A percentile compares a stretch with the other conserved stretches of the same genome.
Conservation (phyloP, 1,284 basidiomycete species). For the Sanghuangporus weigelae region DNA sequence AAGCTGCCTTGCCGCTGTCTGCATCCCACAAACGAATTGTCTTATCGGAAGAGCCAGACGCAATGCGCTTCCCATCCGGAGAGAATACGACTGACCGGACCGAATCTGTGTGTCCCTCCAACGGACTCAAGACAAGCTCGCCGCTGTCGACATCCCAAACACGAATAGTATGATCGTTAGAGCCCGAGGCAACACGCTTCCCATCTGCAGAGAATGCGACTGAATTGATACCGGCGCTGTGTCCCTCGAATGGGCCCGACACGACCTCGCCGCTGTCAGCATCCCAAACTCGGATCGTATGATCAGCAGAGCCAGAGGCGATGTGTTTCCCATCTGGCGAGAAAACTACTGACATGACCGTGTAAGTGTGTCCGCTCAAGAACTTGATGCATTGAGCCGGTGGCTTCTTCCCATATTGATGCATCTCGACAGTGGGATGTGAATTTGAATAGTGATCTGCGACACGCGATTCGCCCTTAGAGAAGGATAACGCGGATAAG, state of each 20-base stretch:
- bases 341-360: background rate
- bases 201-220: background rate
- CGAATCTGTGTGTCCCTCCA: background rate
- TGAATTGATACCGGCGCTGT: background rate
- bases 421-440: background rate
- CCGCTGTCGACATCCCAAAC: conserved; percentile 2
- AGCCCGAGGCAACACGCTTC: conserved; percentile 5
- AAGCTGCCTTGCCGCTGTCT: background rate
- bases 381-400: background rate
- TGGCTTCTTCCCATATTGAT: background rate
- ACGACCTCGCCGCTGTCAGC: background rate
- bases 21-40: background rate
- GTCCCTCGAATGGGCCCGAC: background rate
- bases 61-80: background rate
- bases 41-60: background rate
- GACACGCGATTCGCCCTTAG: background rate
- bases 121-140: background rate
- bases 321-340: background rate
- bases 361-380: background rate
- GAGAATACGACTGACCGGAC: background rate
- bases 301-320: background rate
- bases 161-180: background rate
- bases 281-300: background rate
- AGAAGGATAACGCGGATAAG: background rate
- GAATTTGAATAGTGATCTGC: background rate